Percentiles rank a stretch among this genome's conserved stretches.
phyloP scores from a whole-genome alignment of 2,329 filamentous ascomycete genomes.

The Nemania diffusa region DNA sequence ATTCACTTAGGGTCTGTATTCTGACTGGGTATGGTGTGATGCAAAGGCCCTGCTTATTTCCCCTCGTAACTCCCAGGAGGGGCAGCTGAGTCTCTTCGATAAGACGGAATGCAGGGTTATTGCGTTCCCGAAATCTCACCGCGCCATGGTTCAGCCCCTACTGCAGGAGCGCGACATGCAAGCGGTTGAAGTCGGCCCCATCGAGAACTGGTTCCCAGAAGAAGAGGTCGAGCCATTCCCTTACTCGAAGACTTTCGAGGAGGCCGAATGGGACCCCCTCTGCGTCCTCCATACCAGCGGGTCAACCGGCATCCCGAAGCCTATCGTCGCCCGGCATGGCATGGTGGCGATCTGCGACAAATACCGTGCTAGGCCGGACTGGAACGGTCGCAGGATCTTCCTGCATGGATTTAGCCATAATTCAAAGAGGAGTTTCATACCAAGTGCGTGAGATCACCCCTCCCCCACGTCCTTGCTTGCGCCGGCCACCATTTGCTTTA shows the following conservation, averaged over 20 bases:
- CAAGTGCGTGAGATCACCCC: conserved; percentile 43
- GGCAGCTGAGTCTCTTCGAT: conserved; percentile 57
- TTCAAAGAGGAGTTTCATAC: conserved; percentile 34
- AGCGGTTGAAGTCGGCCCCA: conserved; percentile 48
- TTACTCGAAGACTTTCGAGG: conserved; percentile 55
- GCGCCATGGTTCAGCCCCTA: conserved; percentile 51
- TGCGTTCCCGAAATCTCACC: conserved; percentile 48
- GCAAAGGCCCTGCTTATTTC: conserved; percentile 57
- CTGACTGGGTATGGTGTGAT: not conserved
- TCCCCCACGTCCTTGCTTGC: no score
- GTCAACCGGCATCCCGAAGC: conserved; percentile 59
- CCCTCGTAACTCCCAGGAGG: conserved; percentile 58
- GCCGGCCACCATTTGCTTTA: not conserved
- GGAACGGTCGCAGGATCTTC: conserved; percentile 40
- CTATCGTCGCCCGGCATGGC: conserved; percentile 55
- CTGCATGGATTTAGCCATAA: conserved; percentile 28
- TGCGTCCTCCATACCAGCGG: conserved; percentile 59
- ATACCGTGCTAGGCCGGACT: conserved; percentile 43
- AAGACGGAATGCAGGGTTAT: conserved; percentile 56
- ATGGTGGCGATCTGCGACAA: conserved; percentile 52
- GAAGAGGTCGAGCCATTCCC: conserved; percentile 51
- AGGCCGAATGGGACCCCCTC: conserved; percentile 56
- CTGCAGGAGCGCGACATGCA: conserved; percentile 54
- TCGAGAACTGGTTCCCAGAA: conserved; percentile 52
- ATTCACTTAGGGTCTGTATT: not conserved